Percentiles rank a stretch among this genome's conserved stretches.
phyloP scores from a whole-genome alignment of 805 yeast species.

The Clavispora santaluciae region DNA sequence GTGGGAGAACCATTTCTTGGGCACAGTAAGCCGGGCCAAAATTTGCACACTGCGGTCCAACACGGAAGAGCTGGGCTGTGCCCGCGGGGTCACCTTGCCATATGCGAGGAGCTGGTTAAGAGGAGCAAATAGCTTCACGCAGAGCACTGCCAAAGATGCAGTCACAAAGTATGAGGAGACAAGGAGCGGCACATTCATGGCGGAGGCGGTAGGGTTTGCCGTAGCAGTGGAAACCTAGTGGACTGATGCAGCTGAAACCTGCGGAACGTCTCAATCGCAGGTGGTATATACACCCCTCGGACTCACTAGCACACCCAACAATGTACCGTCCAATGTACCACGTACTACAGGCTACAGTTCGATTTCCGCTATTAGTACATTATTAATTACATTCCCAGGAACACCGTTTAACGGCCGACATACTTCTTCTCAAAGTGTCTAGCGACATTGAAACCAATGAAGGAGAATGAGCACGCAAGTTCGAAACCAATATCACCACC shows the following conservation, averaged over 20 bases:
- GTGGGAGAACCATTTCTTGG: slow-evolving; percentile 60
- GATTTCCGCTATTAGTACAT: not conserved
- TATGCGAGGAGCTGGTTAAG: slow-evolving; percentile 8
- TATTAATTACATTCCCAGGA: not conserved
- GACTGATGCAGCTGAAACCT: too few species aligned
- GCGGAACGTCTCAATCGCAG: too few species aligned
- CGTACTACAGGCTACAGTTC: not conserved
- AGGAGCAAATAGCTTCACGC: not conserved
- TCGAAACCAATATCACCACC: slow-evolving; percentile 92
- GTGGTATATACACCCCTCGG: not conserved
- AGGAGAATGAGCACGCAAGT: slow-evolving; percentile 63
- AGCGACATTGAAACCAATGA: slow-evolving; percentile 50
- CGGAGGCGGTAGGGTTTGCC: too few species aligned
- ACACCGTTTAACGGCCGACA: slow-evolving; percentile 39
- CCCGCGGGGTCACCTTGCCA: slow-evolving; percentile 10
- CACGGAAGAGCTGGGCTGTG: too few species aligned
- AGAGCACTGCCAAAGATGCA: not conserved
- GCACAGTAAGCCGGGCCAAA: slow-evolving; percentile 40
- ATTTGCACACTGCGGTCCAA: slow-evolving; percentile 1
- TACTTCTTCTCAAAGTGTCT: slow-evolving; percentile 68
- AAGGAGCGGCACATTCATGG: not conserved
- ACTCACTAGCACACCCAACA: too few species aligned
- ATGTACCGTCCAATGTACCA: too few species aligned
- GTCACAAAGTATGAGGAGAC: not conserved
- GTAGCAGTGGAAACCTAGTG: too few species aligned